Evolutionary conservation across 495 filamentous ascomycete genomes (phyloP), one percentile per base, ranked within the genome.

Genomic region (Aspergillus heteromorphus): DNA sequence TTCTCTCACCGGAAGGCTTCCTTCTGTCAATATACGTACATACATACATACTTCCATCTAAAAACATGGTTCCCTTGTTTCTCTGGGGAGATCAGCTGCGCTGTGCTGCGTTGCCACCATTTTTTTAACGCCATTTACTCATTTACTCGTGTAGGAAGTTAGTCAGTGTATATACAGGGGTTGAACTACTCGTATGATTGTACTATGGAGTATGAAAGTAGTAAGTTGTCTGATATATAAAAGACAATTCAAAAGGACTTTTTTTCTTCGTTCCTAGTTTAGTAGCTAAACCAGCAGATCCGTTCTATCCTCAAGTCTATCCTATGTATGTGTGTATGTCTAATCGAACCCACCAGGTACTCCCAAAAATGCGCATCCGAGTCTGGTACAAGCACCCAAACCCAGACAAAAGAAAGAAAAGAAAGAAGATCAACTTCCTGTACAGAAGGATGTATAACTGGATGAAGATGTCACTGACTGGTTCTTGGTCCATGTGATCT

Each of bases 71-170:
- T 27, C 23, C 23, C 7, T 27, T 27, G n/a, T 13, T 1, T 38
- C 34, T 38, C 34, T 27, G 34, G 34, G 34, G 40, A 47, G 23
- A 41, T 48, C 51, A 40, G n/a, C n/a, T n/a, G n/a, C n/a, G n/a
- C n/a, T n/a, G n/a, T n/a, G n/a, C n/a, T n/a, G n/a, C n/a, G n/a
- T n/a, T n/a, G n/a, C n/a, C n/a, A n/a, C n/a, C n/a, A n/a, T n/a
- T n/a, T n/a, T n/a, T n/a, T n/a, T n/a, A n/a, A n/a, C n/a, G n/a
- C n/a, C n/a, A n/a, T n/a, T 7, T 27, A 27, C 23, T 27, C 7
- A 27, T 27, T 27, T n/a, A n/a, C 23, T 27, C 23, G 7, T 27
- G 23, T 27, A 27, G 23, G 3, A 4, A 27, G 23, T 27, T 27
- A 7, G 23, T 27, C n/a, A n/a, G n/a, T n/a, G n/a, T n/a, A n/a